Evolutionary conservation across 2,329 filamentous ascomycete species (phyloP), one percentile per base, ranked within the genome.

Genomic region (Conoideocrella luteorostrata): DNA sequence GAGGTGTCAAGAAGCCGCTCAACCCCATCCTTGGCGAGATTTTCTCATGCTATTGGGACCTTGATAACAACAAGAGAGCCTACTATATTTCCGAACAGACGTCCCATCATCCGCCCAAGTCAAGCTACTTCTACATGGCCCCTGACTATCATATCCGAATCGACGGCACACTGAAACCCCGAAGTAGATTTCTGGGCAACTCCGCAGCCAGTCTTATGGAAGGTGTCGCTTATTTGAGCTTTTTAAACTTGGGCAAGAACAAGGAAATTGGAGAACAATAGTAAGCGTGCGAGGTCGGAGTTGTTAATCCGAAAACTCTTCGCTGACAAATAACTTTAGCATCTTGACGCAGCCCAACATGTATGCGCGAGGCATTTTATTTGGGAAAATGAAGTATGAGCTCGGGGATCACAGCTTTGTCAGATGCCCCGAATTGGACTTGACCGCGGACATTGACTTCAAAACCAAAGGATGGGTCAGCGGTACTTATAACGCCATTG

Each of bases 331-430:
- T 7, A 23, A 32, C 34, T 7, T 1, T 34, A 94, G 88, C 66
- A 87, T 94, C 58, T 68, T 97, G 41, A 97, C 93, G 4, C 93
- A 98, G 60, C 93, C 93, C 15, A 98, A 98, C 70, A 98, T 98
- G 89, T 98, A 98, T 64, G 93, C 91, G 18, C 80, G 93, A 49
- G 91, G 93, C 28, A 97, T 98, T 47, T 73, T 98, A 7, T 96
- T 98, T 58, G 93, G 93, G 38, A 97, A 96, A 65, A 97, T 98
- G 93, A 97, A 96, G 66, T 98, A 97, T 65, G 93, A 98, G 69
- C 80, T 98, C 7, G 93, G 91, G 51, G 91, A 97, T 62, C 90
- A 95, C 69, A 95, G 90, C 62, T 88, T 89, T 56, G 87, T 98
- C 17, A 79, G 84, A 52, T 97, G 93, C 63, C 88, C 91, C 0